A percentile compares a stretch with the other conserved stretches of the same genome.
Conservation (phyloP, 2,329 filamentous ascomycete species). For the Helotiales sp. region DNA sequence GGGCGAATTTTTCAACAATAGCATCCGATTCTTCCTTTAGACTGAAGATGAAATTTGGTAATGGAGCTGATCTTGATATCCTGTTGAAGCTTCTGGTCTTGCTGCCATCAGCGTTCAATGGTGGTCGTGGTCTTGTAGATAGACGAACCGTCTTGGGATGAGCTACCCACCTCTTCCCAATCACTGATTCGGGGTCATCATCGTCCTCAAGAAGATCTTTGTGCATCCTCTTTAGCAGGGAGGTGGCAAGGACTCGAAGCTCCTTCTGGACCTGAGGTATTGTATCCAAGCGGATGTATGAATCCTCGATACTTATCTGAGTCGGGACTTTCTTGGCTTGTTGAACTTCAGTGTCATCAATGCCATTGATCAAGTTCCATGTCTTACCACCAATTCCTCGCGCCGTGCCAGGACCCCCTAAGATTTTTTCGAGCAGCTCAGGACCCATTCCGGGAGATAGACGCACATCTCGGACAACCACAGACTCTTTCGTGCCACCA, state of each 20-base stretch:
- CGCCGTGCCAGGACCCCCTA: conserved; percentile 69
- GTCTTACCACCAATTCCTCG: conserved; percentile 70
- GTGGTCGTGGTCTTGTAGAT: conserved; percentile 66
- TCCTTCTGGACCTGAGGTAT: conserved; percentile 65
- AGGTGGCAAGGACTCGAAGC: conserved; percentile 65
- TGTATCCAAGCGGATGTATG: conserved; percentile 71
- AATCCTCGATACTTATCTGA: conserved; percentile 95
- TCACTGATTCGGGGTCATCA: conserved; percentile 18
- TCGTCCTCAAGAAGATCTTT: conserved; percentile 63
- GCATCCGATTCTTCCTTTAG: conserved; percentile 56
- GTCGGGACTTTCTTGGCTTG: conserved; percentile 70
- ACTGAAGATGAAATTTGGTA: conserved; percentile 74
- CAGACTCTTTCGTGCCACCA: conserved; percentile 49
- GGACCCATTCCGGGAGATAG: conserved; percentile 62
- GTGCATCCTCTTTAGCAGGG: conserved; percentile 76
- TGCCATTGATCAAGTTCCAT: conserved; percentile 79
- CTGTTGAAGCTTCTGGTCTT: conserved; percentile 63
- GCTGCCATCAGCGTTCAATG: conserved; percentile 51
- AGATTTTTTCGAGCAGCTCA: conserved; percentile 63
- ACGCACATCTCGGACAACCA: conserved; percentile 68
- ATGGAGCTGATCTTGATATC: conserved; percentile 71
- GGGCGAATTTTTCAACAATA: conserved; percentile 67
- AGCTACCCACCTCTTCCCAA: conserved; percentile 65
- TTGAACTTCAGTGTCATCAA: conserved; percentile 74
- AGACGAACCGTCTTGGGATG: conserved; percentile 80